Percentiles rank a stretch among this genome's conserved stretches.
Conservation (phyloP, 1,284 basidiomycete genomes). For the Prillingera fragicola region DNA sequence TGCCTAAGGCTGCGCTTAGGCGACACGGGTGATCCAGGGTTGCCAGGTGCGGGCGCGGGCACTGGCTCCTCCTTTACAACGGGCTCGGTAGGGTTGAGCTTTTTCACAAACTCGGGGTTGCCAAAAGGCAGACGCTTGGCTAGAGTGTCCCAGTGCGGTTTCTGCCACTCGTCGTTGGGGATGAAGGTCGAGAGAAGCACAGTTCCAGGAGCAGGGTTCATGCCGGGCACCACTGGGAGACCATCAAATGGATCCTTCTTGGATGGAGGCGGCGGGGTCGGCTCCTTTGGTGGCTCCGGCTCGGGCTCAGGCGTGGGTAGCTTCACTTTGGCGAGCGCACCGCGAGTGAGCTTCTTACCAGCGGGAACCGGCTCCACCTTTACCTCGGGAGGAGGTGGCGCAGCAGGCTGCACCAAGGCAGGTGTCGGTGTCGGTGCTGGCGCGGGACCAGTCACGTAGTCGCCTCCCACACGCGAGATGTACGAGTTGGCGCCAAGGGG, state of each 20-base stretch:
- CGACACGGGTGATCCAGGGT: not conserved
- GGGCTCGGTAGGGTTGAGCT: not conserved
- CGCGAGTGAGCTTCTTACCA: not conserved
- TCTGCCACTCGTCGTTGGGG: conserved; percentile 24
- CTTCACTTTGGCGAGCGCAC: not conserved
- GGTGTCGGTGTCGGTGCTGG: conserved; percentile 5
- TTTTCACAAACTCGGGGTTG: conserved; percentile 24
- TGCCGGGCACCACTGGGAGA: conserved; percentile 27
- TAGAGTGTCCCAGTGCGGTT: conserved; percentile 31
- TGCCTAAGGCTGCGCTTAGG: not conserved
- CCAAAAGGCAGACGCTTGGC: conserved; percentile 31
- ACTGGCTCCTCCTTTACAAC: not conserved
- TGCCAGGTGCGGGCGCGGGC: not conserved
- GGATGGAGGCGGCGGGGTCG: conserved; percentile 2
- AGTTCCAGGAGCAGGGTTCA: conserved; percentile 27
- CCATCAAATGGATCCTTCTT: conserved; percentile 5
- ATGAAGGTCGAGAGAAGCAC: conserved; percentile 36
- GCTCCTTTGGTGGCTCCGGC: conserved; percentile 2
- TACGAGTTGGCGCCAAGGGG: conserved; percentile 35
- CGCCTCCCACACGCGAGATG: conserved; percentile 37
- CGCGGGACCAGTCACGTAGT: conserved; percentile 27
- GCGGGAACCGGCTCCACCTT: not conserved
- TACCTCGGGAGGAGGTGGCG: not conserved
- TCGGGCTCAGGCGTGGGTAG: not conserved
- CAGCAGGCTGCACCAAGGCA: not conserved